phyloP scores from a whole-genome alignment of 352 stramenopile genomes.

The Phytophthora idaei region DNA sequence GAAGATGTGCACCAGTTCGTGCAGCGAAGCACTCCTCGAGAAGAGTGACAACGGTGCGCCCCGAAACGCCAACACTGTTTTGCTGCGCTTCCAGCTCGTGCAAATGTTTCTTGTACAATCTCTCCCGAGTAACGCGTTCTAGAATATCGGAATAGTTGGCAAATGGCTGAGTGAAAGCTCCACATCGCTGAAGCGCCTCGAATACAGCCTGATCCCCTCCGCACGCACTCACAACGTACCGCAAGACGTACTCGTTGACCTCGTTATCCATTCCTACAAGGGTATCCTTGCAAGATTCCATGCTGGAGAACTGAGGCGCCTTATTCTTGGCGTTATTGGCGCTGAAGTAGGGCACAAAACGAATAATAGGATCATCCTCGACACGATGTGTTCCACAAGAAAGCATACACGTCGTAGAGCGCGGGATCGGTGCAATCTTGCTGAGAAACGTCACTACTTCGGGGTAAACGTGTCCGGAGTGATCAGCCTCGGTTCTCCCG shows the following conservation, averaged over 20 bases:
- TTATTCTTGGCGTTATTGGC: conserved; percentile 34
- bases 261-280: conserved; percentile 69
- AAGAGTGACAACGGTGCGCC: conserved; percentile 13
- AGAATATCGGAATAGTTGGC: conserved; percentile 64
- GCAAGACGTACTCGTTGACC: conserved; percentile 65
- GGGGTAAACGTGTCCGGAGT: conserved; percentile 40
- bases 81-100: conserved; percentile 24
- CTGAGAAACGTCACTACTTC: conserved; percentile 51
- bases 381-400: conserved; percentile 55
- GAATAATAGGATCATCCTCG: conserved; percentile 84
- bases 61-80: conserved; percentile 4
- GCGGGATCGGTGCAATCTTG: conserved; percentile 48
- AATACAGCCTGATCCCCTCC: conserved; percentile 51
- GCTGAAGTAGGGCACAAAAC: conserved; percentile 69
- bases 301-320: conserved; percentile 39
- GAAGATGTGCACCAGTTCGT: conserved; percentile 23
- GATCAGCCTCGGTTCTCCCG: conserved; percentile 47
- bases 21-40: conserved; percentile 15
- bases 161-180: conserved; percentile 57
- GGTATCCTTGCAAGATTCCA: conserved; percentile 42
- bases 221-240: conserved; percentile 52
- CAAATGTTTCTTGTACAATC: conserved; percentile 29
- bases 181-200: conserved; percentile 49
- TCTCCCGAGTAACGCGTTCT: conserved; percentile 30
- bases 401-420: conserved; percentile 73